Evolutionary conservation across 768 basidiomycete species (phyloP), one percentile per base, ranked within the genome.

Genomic region (Zangia roseola): DNA sequence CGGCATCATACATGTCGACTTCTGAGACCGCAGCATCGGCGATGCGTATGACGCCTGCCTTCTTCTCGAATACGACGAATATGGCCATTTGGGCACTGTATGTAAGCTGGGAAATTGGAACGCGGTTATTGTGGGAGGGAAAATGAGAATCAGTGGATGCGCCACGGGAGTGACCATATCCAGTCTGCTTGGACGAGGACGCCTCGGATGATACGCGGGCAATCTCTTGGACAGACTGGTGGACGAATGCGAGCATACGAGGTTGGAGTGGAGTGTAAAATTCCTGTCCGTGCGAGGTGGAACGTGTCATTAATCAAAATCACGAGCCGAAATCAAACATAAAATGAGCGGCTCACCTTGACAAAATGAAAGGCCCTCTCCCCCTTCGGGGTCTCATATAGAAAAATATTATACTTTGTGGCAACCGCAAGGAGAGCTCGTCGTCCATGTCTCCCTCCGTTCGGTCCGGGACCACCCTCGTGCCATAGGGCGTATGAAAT

Each of bases 31-130:
- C 83, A 25, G 91, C 81, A 64, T 92, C 90, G 6, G 82, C 80
- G 20, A 92, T 63, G 19, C 91, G 85, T 56, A 93, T 91, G 68
- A 88, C 71, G n/a, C 83, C 80, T 3, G 89, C 89, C 60, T 88
- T 93, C 71, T 92, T 92, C 65, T 93, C 91, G 62, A 93, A 93
- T 20, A 84, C 71, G 48, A 89, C 81, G 60, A 91, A 91, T n/a
- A 93, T 70, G 56, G 81, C 82, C 59, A 88, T 80, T 56, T 91
- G 88, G 5, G 78, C 77, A 17, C 84, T 84, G 59, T 88, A 87
- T 47, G 72, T 72, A 50, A 74, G 62, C 14, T 68, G 58, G 6
- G 68, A 63, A 9, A 56, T 40, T 10, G 67, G 64, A 38, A 63
- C 61, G 28, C 62, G 64, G 43, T 34, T 58, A 21, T 61, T 58